A percentile compares a stretch with the other conserved stretches of the same genome.
Evolutionary conservation across 2,329 filamentous ascomycete species (phyloP).

Genomic region (Atkinsonella texensis): DNA sequence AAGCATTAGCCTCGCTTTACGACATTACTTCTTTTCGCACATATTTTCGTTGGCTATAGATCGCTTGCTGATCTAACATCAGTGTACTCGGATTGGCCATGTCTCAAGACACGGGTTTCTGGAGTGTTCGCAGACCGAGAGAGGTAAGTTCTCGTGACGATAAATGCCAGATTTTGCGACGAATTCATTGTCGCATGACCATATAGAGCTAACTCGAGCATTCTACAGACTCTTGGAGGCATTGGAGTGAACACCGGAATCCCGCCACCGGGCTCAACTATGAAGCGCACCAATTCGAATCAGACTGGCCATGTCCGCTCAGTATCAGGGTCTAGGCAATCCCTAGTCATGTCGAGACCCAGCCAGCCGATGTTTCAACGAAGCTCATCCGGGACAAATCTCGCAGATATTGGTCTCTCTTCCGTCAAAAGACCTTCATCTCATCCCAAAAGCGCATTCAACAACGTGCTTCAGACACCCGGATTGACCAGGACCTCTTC

Average conservation of each 20-base stretch:
- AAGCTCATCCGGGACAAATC: conserved; percentile 69
- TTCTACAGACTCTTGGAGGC: conserved; percentile 64
- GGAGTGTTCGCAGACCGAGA: conserved; percentile 83
- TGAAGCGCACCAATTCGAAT: conserved; percentile 77
- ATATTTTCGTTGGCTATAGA: too few relatives aligned
- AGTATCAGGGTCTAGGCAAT: conserved; percentile 71
- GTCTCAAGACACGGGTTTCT: conserved; percentile 80
- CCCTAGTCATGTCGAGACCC: conserved; percentile 71
- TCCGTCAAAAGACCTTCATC: conserved; percentile 76
- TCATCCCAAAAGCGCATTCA: conserved; percentile 51
- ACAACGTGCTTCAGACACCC: conserved; percentile 32
- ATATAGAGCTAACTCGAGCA: not conserved
- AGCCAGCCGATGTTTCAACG: conserved; percentile 81
- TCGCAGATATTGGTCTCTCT: conserved; percentile 67
- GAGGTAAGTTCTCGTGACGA: conserved; percentile 49
- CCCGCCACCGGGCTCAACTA: conserved; percentile 80
- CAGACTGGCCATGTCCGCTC: conserved; percentile 69
- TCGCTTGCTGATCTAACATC: not conserved
- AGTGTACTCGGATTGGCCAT: conserved; percentile 32
- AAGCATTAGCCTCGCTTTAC: not conserved
- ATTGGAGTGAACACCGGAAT: conserved; percentile 75
- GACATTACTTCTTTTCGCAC: not conserved
- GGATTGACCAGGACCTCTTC: conserved; percentile 37
- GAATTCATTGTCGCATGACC: conserved; percentile 9
- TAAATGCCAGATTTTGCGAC: not conserved